phyloP scores from a whole-genome alignment of 2,329 filamentous ascomycete genomes.

The Nemania sp. region DNA sequence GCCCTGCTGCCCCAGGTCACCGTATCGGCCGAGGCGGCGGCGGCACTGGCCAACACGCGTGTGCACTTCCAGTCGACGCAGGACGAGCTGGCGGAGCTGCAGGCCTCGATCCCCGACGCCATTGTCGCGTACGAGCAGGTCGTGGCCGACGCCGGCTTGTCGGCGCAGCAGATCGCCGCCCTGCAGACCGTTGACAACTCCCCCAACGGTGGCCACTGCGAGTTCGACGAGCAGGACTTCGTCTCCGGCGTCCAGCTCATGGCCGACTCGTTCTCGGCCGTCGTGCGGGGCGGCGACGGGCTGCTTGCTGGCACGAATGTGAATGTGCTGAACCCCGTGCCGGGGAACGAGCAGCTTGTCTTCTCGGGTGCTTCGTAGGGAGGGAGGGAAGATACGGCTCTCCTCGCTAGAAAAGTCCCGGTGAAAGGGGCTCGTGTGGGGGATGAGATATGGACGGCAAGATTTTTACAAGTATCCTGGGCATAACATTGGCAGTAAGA shows the following conservation, averaged over 20 bases:
- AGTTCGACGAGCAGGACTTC: slow-evolving; percentile 67
- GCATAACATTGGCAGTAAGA: not conserved
- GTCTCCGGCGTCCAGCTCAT: slow-evolving; percentile 69
- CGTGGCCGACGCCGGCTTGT: slow-evolving; percentile 58
- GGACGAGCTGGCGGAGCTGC: slow-evolving; percentile 62
- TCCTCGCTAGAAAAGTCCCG: not conserved
- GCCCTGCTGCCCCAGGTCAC: slow-evolving; percentile 65
- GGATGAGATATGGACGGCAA: not conserved
- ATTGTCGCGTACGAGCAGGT: slow-evolving; percentile 64
- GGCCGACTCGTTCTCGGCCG: slow-evolving; percentile 62
- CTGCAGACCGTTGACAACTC: slow-evolving; percentile 69
- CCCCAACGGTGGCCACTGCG: slow-evolving; percentile 68
- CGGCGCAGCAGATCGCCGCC: slow-evolving; percentile 58
- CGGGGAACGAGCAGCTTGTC: slow-evolving; percentile 61
- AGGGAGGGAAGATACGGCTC: no score
- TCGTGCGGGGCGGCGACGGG: slow-evolving; percentile 66
- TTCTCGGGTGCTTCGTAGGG: slow-evolving; percentile 51
- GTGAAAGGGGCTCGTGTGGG: not conserved
- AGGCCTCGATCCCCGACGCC: slow-evolving; percentile 62
- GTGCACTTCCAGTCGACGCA: slow-evolving; percentile 69
- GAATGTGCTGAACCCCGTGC: slow-evolving; percentile 61
- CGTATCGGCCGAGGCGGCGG: slow-evolving; percentile 56
- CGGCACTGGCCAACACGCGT: slow-evolving; percentile 59
- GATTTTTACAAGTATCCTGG: not conserved
- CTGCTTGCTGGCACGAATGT: slow-evolving; percentile 59